Evolutionary conservation across 2,329 filamentous ascomycete species (phyloP), one percentile per base, ranked within the genome.

Genomic region (Stemphylium vesicarium): DNA sequence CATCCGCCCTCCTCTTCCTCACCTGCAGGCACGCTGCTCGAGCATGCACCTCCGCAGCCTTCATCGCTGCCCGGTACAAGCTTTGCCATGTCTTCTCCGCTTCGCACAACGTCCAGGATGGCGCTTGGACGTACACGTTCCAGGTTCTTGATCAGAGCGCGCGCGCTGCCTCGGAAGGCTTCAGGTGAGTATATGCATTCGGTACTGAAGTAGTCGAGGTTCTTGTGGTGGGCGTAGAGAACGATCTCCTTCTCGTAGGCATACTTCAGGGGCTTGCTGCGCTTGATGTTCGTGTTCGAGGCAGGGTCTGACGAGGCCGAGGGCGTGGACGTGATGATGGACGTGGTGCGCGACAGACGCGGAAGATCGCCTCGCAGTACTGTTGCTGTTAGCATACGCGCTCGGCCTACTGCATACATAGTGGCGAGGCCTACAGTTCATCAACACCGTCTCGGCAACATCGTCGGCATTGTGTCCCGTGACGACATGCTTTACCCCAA

Each of bases 191-290:
- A 99, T 57, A 99, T 92, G 80, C 95, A 99, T 78, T 99, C 95
- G 0, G 95, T 99, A 69, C 88, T 96, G 78, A 99, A 99, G 78
- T 99, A 99, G 73, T 98, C 93, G 60, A 99, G 82, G 75, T 93
- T 93, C 77, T 95, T 96, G 80, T 99, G 92, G 72, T 98, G 91
- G 4, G 95, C 95, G 73, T 99, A 99, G 5, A 99, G 82, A 15
- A 99, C 95, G 64, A 99, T 99, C 74, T 99, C 95, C 79, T 99
- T 99, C 74, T 99, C 95, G 72, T 98, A 99, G 1, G 94, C 93
- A 74, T 98, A 99, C 76, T 99, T 98, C 40, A 99, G 82, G 12
- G 95, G 95, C 78, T 99, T 99, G 78, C 91, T 96, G 62, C 95
- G 85, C 80, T 96, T 96, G 63, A 97, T 94, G 57, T 96, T 92